Percentiles rank a stretch among this genome's conserved stretches.
These are phyloP conservation scores for Solanum paucissectum DNA, from an alignment of 257 asterid species.

Conservation along the genomic window DNA sequence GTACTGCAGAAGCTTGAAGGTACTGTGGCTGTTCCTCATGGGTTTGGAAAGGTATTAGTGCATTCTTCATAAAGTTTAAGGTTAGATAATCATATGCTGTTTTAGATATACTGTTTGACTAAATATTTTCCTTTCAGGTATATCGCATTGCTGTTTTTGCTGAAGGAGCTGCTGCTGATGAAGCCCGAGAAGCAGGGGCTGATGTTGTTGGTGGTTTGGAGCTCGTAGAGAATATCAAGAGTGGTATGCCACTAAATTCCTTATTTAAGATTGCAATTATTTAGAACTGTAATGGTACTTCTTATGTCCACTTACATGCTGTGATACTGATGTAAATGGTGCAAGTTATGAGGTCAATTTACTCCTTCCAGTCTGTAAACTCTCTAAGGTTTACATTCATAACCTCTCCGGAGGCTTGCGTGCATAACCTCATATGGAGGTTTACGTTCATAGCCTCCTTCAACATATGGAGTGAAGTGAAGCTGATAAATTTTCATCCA, in stretches of 20 bases:
- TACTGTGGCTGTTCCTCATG: slow-evolving; percentile 82
- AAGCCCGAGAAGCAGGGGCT: slow-evolving; percentile 94
- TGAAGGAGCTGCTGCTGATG: slow-evolving; percentile 95
- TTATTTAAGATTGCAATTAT: not conserved
- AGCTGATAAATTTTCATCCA: not conserved
- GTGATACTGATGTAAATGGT: not conserved
- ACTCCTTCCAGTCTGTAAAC: not conserved
- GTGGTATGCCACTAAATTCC: slow-evolving; percentile 32
- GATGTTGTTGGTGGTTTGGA: slow-evolving; percentile 92
- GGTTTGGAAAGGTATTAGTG: slow-evolving; percentile 71
- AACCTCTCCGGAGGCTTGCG: not conserved
- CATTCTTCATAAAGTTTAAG: not conserved
- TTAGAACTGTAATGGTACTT: not conserved
- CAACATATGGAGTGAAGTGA: not conserved
- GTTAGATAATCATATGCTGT: slow-evolving; percentile 6
- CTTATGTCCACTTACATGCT: not conserved
- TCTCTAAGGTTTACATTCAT: not conserved
- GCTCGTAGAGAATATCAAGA: slow-evolving; percentile 57
- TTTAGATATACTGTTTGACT: slow-evolving; percentile 12
- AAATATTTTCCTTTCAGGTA: slow-evolving; percentile 32
- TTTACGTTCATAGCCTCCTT: not conserved
- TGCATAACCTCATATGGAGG: not conserved
- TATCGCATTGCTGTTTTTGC: slow-evolving; percentile 87
- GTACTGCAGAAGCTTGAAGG: slow-evolving; percentile 73
- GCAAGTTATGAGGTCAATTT: not conserved